Base-by-base conservation (phyloP, 805 yeast genomes). In the Wickerhamiella shivajii region DNA sequence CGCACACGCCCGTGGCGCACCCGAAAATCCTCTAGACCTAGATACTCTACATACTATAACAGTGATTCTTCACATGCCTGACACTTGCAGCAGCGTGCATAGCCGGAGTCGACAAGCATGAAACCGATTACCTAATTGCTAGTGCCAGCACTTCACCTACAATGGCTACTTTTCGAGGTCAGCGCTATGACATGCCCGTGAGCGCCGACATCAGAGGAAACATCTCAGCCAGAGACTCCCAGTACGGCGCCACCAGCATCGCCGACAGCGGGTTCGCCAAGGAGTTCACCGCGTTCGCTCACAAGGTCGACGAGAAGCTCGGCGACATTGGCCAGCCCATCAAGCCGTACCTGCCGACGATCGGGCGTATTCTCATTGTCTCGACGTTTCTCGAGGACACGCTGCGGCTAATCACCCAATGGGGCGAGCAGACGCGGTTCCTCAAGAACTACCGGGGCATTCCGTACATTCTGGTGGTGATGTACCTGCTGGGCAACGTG, bases 321-420 rank as follows among this genome's bases (percentile, higher is more conserved):
- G 57, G 58, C 34, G 47, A 44, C 28, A 34, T 49, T 20, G 55
- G 53, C 21, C 45, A 45, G 24, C 61, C 61, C 8, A 31, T 56
- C 33, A 51, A 53, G 46, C 60, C 60, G 14, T 57, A 58, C 47
- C 75, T 85, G 31, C 96, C 97, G 6, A 73, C 74, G 15, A 70
- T 87, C 47, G 97, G 95, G 24, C 67, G 97, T 38, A 72, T 80
- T 40, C 69, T 85, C 44, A 85, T 87, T 41, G 94, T 87, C 36
- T 93, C 93, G 31, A 90, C 97, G 0, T 87, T 85, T 53, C 70
- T 73, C 44, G 97, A 87, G 58, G 97, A 90, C 51, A 69, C 93
- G 3, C 53, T 76, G 34, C 69, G 98, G 55, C 80, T 87, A 48
- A 46, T 74, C 34, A 60, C 83, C 5, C 96, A 85, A 60, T 87